These are phyloP conservation scores for Colletotrichum chrysophilum DNA, from an alignment of 2,329 filamentous ascomycete genomes.

Conservation along the genomic window DNA sequence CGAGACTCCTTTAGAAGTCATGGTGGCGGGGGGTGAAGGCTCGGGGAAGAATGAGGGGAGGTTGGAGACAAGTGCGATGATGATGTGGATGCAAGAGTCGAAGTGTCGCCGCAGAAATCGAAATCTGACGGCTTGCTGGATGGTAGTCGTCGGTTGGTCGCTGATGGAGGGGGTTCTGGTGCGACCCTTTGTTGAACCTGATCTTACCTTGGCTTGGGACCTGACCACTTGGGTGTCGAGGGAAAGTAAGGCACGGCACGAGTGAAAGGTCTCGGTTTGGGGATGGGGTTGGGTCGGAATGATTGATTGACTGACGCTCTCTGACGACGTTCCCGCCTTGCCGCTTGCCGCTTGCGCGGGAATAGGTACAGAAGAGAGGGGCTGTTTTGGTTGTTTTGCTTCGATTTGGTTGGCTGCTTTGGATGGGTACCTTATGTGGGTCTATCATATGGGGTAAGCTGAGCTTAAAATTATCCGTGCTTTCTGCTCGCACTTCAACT, in stretches of 20 bases:
- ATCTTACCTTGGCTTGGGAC: background rate
- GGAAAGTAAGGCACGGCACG: background rate
- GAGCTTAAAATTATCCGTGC: conserved; percentile 17
- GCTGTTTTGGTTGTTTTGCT: conserved; percentile 8
- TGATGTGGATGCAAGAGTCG: background rate
- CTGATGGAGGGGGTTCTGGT: conserved; percentile 1
- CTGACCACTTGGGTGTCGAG: background rate
- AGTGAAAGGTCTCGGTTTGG: background rate
- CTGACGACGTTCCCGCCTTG: conserved; percentile 20
- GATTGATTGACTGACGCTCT: conserved; percentile 14
- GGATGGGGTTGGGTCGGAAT: conserved; percentile 1
- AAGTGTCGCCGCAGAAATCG: background rate
- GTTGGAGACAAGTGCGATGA: background rate
- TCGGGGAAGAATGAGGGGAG: background rate
- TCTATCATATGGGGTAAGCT: background rate
- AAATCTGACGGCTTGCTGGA: background rate
- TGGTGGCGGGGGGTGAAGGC: conserved; percentile 36
- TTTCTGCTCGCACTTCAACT: background rate
- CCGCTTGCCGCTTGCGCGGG: conserved; percentile 17
- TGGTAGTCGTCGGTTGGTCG: background rate
- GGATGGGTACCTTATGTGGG: conserved; percentile 3
- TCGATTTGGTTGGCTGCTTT: conserved; percentile 3
- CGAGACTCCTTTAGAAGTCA: conserved; percentile 74
- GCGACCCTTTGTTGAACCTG: conserved; percentile 6
- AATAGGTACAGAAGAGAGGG: conserved; percentile 10